Evolutionary conservation across 2,329 filamentous ascomycete species (phyloP), one percentile per base, ranked within the genome.

Genomic region (Aureobasidium uvarum): DNA sequence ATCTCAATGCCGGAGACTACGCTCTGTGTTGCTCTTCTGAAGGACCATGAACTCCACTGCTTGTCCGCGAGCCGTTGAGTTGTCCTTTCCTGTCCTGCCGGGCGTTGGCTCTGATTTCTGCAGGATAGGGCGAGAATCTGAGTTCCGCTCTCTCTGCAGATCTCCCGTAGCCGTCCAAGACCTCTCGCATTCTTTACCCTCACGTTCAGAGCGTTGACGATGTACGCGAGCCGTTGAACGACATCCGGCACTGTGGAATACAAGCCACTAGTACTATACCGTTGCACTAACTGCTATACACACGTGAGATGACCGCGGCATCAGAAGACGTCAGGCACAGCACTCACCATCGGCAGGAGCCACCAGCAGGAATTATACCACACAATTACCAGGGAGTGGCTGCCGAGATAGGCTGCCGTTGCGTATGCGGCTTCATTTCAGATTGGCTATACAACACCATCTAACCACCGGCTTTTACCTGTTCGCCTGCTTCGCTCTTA

Each of bases 231-330:
- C 48, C 60, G 46, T 63, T 63, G 38, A 11, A 36, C 25, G 2
- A 16, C 38, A 14, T 5, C 48, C 60, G 60, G 48, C 46, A 54
- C 14, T 43, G 46, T 54, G 23, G 58, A 5, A 16, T 62, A 28
- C n/a, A 36, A 43, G 48, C 28, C 48, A 45, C 48, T 63, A 63
- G 60, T 46, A 20, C 16, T 2, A 25, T 25, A 23, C 60, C 48
- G 58, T 51, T 62, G 28, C 33, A 39, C 43, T 62, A 50, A 51
- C 45, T 28, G 36, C 39, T 46, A 63, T 54, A 63, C 38, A 63
- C 60, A 63, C 60, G 60, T 63, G 60, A 63, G 60, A 25, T 25
- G 25, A 18, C 48, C 23, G 36, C 46, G 18, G 60, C 46, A 54
- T 52, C 48, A 48, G 48, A 52, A 54, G 38, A 63, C 23, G 48